These are phyloP conservation scores for Aspergillus calidoustus DNA, from an alignment of 2,329 filamentous ascomycete species.

Conservation along the genomic window DNA sequence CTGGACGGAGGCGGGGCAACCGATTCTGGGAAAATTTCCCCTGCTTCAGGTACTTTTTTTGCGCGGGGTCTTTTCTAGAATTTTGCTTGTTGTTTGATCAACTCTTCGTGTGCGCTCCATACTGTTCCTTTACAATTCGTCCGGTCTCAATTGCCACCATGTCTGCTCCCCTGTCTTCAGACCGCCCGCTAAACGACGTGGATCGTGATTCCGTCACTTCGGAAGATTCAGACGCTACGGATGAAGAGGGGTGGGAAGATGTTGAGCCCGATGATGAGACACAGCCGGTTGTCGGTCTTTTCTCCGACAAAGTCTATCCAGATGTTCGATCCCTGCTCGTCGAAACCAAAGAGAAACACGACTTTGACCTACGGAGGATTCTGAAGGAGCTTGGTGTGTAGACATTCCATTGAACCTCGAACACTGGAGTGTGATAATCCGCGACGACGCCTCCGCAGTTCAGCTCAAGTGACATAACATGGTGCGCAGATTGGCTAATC, in stretches of 20 bases:
- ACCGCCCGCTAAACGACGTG: constrained; percentile 28
- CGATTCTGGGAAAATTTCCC: constrained; percentile 19
- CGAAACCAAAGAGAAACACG: constrained; percentile 68
- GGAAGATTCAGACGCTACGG: constrained; percentile 51
- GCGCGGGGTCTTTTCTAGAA: not conserved
- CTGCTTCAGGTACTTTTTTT: not conserved
- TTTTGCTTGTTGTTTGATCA: not conserved
- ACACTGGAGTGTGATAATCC: constrained; percentile 15
- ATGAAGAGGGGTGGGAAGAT: constrained; percentile 62
- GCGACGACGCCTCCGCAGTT: constrained; percentile 15
- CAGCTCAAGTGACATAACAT: constrained; percentile 10
- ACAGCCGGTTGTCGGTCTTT: constrained; percentile 68
- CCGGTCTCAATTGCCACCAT: constrained; percentile 25
- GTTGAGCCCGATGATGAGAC: constrained; percentile 66
- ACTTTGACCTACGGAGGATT: constrained; percentile 69
- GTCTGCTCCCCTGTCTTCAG: constrained; percentile 34
- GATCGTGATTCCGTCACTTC: constrained; percentile 38
- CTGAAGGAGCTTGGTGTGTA: constrained; percentile 57
- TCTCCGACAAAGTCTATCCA: constrained; percentile 69
- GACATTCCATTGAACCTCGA: constrained; percentile 21
- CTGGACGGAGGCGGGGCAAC: constrained; percentile 26
- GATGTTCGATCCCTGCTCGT: constrained; percentile 68
- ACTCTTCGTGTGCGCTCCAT: not conserved
- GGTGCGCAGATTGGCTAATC: constrained; percentile 20
- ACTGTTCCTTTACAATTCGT: not conserved